phyloP scores from a whole-genome alignment of 2,329 filamentous ascomycete species.

The Byssoonygena ceratinophila region DNA sequence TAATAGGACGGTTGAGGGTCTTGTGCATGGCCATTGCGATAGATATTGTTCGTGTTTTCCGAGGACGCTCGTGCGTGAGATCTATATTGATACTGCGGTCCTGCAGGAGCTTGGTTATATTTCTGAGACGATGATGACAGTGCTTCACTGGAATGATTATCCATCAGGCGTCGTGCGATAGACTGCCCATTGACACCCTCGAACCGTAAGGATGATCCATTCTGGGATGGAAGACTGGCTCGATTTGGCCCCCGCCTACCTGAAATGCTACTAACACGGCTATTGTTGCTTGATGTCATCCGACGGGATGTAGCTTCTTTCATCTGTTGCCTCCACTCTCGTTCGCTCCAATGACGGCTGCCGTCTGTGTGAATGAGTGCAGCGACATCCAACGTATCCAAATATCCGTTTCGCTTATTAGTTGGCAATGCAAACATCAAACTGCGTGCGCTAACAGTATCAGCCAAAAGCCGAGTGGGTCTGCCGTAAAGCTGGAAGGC shows the following conservation, averaged over 20 bases:
- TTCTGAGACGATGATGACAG: constrained; percentile 25
- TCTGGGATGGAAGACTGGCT: constrained; percentile 29
- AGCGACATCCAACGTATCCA: constrained; percentile 79
- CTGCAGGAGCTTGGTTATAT: constrained; percentile 6
- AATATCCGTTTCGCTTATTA: constrained; percentile 74
- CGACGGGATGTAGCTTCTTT: constrained; percentile 66
- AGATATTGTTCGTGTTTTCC: constrained; percentile 21
- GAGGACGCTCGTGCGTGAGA: constrained; percentile 27
- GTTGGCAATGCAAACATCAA: constrained; percentile 98
- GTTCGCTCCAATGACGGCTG: constrained; percentile 67
- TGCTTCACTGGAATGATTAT: constrained; percentile 31
- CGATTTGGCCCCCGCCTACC: constrained; percentile 37
- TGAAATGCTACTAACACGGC: constrained; percentile 57
- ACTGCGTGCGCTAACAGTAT: constrained; percentile 73
- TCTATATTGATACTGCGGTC: constrained; percentile 11
- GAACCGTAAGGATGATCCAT: constrained; percentile 27
- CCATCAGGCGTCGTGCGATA: constrained; percentile 17
- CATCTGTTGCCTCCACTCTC: constrained; percentile 77
- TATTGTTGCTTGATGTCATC: constrained; percentile 25
- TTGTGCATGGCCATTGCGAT: background rate
- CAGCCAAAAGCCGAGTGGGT: constrained; percentile 74
- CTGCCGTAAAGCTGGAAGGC: constrained; percentile 85
- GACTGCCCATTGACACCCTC: constrained; percentile 17
- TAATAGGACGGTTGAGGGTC: constrained; percentile 16
- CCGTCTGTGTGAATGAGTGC: constrained; percentile 67